Percentiles rank a stretch among this genome's conserved stretches.
These are phyloP conservation scores for Aspergillus thermomutatus DNA, from an alignment of 2,329 filamentous ascomycete species.

Conservation along the genomic window DNA sequence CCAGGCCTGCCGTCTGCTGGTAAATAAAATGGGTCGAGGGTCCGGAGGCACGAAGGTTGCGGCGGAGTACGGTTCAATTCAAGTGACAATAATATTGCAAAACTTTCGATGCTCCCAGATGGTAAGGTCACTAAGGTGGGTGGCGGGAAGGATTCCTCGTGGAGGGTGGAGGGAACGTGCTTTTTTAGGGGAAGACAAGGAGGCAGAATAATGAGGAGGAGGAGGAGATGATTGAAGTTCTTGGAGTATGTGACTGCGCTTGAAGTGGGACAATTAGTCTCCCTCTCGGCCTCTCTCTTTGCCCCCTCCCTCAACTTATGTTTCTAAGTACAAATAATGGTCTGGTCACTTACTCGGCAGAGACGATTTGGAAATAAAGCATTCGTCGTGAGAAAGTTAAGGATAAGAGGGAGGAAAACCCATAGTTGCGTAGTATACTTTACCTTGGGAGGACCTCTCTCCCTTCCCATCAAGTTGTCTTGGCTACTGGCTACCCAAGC, in stretches of 20 bases:
- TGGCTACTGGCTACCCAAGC: background rate
- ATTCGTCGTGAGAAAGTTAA: background rate
- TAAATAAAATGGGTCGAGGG: background rate
- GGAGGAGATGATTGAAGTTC: background rate
- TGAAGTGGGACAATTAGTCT: background rate
- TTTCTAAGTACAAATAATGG: background rate
- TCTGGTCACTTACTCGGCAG: background rate
- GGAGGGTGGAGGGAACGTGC: conserved; percentile 19
- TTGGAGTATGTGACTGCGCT: background rate
- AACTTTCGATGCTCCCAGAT: background rate
- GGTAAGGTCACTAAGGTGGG: conserved; percentile 7
- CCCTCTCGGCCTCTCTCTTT: background rate
- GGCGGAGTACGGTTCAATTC: background rate
- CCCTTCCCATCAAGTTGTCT: background rate
- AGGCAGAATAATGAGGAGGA: background rate
- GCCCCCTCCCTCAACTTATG: background rate
- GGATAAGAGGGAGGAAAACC: background rate
- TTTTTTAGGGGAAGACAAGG: background rate
- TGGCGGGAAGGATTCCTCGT: conserved; percentile 25
- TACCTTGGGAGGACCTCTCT: background rate
- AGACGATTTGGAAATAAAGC: background rate
- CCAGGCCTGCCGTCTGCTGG: background rate
- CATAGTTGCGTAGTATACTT: no score
- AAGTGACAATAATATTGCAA: background rate
- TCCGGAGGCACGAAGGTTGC: background rate